These are phyloP conservation scores for Psidium guajava DNA, from an alignment of 345 rosid species.

Conservation along the genomic window DNA sequence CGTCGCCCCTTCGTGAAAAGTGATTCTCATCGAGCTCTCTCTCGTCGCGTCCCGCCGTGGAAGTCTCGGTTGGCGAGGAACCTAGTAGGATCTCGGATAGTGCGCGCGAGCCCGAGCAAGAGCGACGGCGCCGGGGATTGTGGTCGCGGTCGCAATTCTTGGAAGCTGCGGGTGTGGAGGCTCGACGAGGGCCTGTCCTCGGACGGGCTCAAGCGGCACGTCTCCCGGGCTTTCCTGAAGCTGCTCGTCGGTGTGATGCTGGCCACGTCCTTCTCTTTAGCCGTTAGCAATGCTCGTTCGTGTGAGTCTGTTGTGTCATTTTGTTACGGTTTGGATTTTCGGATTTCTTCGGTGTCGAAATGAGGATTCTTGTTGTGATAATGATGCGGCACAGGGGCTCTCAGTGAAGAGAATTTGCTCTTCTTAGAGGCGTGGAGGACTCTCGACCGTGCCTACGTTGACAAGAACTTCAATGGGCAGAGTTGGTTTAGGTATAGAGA, in stretches of 20 bases:
- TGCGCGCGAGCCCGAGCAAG: neutral
- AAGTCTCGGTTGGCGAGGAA: neutral
- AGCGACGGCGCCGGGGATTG: neutral
- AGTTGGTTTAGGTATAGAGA: slow-evolving; percentile 98
- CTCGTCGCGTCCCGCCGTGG: neutral
- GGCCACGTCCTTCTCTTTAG: slow-evolving; percentile 50
- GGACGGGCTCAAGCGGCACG: slow-evolving; percentile 21
- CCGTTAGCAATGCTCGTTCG: slow-evolving; percentile 33
- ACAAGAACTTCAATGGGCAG: slow-evolving; percentile 89
- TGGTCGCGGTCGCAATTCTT: neutral
- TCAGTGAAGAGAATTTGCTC: slow-evolving; percentile 74
- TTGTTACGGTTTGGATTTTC: neutral
- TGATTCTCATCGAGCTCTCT: neutral
- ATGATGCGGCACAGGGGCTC: slow-evolving; percentile 39
- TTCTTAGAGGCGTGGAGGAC: slow-evolving; percentile 98
- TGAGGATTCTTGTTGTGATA: neutral
- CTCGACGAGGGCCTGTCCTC: neutral
- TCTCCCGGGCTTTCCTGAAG: slow-evolving; percentile 31
- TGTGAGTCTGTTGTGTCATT: slow-evolving; percentile 33
- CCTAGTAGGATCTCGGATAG: neutral
- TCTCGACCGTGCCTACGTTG: slow-evolving; percentile 84
- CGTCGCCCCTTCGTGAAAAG: neutral
- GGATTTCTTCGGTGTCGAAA: neutral
- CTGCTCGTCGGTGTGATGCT: slow-evolving; percentile 36
- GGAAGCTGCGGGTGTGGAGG: neutral